phyloP scores from a whole-genome alignment of 805 yeast species.

The Starmerella vitae region DNA sequence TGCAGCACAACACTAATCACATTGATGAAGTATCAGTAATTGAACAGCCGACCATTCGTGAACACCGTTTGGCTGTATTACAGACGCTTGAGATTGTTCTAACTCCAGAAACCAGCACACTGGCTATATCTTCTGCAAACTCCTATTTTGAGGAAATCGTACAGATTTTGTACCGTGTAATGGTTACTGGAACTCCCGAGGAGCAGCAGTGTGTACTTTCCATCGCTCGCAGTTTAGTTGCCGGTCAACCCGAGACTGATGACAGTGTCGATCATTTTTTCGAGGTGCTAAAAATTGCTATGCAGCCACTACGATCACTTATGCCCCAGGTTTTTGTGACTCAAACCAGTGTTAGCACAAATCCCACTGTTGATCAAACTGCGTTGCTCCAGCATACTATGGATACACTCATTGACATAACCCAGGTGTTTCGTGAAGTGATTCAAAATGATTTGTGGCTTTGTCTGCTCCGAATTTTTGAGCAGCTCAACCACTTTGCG shows the following conservation, averaged over 20 bases:
- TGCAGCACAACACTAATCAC: background rate
- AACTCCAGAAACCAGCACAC: constrained; percentile 42
- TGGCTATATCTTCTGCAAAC: constrained; percentile 29
- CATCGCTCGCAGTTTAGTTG: constrained; percentile 45
- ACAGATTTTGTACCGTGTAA: constrained; percentile 60
- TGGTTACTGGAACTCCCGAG: constrained; percentile 38
- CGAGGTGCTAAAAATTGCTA: constrained; percentile 59
- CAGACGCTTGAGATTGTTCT: constrained; percentile 45
- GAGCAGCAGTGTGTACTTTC: constrained; percentile 40
- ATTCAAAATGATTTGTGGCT: constrained; percentile 60
- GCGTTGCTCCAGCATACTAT: constrained; percentile 38
- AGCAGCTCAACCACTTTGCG: constrained; percentile 31
- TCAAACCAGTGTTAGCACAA: constrained; percentile 21
- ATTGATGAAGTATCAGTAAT: background rate
- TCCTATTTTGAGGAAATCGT: constrained; percentile 50
- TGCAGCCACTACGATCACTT: constrained; percentile 46
- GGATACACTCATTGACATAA: constrained; percentile 46
- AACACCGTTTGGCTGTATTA: constrained; percentile 28
- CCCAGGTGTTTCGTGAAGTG: constrained; percentile 48
- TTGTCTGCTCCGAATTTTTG: constrained; percentile 51
- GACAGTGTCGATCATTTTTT: constrained; percentile 65
- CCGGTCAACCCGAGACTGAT: constrained; percentile 33
- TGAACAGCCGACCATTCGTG: constrained; percentile 5
- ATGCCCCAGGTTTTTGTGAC: constrained; percentile 46
- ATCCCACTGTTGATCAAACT: constrained; percentile 5